Conservation (phyloP, 106 monocot species). For the Apostasia shenzhenica region DNA sequence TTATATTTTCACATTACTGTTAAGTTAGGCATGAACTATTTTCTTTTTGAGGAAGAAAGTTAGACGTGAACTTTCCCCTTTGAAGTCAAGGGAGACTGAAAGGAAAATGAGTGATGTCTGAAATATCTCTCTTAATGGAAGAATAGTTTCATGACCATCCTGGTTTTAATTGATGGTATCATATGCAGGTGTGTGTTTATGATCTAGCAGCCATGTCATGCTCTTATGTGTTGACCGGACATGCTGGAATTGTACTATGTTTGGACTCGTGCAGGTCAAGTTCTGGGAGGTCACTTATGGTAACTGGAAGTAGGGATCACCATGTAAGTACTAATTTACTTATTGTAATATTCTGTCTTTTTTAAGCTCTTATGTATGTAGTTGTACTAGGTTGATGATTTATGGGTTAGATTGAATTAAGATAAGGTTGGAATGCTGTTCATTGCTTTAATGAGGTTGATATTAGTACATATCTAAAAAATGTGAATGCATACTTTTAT, state of each 20-base stretch:
- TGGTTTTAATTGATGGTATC: neutral
- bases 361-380: neutral
- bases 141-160: neutral
- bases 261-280: conserved; percentile 65
- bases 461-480: too few relatives aligned
- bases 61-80: too few relatives aligned
- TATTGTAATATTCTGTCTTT: neutral
- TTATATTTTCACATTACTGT: too few relatives aligned
- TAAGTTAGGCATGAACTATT: too few relatives aligned
- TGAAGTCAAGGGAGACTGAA: too few relatives aligned
- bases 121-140: neutral
- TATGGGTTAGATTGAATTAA: too few relatives aligned
- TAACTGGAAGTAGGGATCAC: conserved; percentile 94
- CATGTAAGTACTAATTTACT: conserved; percentile 45
- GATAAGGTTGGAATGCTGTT: too few relatives aligned
- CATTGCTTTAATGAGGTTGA: too few relatives aligned
- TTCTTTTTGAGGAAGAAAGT: too few relatives aligned
- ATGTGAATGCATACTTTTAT: too few relatives aligned
- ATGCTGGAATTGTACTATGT: conserved; percentile 80
- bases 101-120: too few relatives aligned
- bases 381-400: too few relatives aligned
- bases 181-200: conserved; percentile 82
- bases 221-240: conserved; percentile 76
- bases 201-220: conserved; percentile 88
- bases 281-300: conserved; percentile 52